Evolutionary conservation across 768 basidiomycete genomes (phyloP).

Genomic region (Podaxis rugospora): DNA sequence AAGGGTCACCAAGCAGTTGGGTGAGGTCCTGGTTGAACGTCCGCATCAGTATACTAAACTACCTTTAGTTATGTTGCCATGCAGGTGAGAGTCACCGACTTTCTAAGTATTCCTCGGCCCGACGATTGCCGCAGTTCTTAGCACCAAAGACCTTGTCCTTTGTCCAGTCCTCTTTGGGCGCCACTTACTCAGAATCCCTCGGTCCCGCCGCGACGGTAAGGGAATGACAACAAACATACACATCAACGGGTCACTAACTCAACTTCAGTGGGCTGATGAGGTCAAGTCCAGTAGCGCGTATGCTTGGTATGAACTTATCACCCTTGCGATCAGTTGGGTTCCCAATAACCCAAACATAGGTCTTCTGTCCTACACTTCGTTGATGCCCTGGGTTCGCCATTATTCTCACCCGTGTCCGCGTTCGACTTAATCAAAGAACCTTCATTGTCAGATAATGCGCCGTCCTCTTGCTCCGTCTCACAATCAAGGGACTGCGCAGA

Average conservation of each 20-base stretch:
- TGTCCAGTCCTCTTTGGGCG: conserved; percentile 40
- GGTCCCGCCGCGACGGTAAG: conserved; percentile 45
- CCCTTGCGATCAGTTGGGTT: neutral
- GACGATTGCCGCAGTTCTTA: conserved; percentile 35
- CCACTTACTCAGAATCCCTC: conserved; percentile 39
- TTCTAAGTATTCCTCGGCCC: neutral
- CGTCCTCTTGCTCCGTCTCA: conserved; percentile 44
- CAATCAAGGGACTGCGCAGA: conserved; percentile 41
- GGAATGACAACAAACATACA: neutral
- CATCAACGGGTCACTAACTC: neutral
- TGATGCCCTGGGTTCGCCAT: conserved; percentile 38
- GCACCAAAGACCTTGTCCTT: conserved; percentile 42
- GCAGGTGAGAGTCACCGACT: conserved; percentile 23
- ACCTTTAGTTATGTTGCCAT: conserved; percentile 34
- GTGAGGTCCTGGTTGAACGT: conserved; percentile 18
- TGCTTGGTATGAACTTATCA: neutral
- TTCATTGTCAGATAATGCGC: conserved; percentile 31
- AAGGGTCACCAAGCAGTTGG: conserved; percentile 41
- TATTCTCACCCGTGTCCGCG: neutral
- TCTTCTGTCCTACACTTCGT: conserved; percentile 42
- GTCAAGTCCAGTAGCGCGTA: conserved; percentile 29
- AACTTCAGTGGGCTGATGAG: conserved; percentile 45
- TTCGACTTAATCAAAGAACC: neutral
- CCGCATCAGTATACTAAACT: neutral
- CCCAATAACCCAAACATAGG: conserved; percentile 21